A percentile compares a stretch with the other conserved stretches of the same genome.
Conservation (phyloP, 2,329 filamentous ascomycete genomes). For the Aspergillus hortae region DNA sequence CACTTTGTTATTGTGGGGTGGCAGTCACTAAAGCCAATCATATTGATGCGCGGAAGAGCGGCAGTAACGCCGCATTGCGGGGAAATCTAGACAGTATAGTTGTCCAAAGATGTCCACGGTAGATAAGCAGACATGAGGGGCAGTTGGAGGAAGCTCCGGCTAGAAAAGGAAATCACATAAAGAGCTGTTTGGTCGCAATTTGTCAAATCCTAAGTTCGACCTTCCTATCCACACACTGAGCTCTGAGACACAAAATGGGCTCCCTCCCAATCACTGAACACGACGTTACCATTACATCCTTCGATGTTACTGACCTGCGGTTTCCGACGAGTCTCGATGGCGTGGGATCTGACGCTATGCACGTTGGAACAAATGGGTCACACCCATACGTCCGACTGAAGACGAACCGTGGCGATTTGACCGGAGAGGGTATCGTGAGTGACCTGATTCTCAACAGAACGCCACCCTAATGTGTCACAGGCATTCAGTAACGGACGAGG, state of each 20-base stretch:
- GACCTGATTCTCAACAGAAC: background rate
- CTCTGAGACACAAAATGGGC: background rate
- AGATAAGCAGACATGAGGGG: too few relatives aligned
- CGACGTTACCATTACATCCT: background rate
- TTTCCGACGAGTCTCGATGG: conserved; percentile 61
- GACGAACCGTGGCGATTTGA: conserved; percentile 17
- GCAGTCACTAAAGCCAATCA: too few relatives aligned
- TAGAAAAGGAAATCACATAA: too few relatives aligned
- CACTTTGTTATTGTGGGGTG: too few relatives aligned
- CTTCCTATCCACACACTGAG: background rate
- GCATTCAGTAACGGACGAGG: conserved; percentile 60
- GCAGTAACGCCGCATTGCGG: too few relatives aligned
- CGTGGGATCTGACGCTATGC: conserved; percentile 95
- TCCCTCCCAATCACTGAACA: background rate
- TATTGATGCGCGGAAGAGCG: too few relatives aligned
- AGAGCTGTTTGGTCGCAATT: too few relatives aligned
- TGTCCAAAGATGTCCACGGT: too few relatives aligned
- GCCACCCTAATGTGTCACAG: conserved; percentile 16
- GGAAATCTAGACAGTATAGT: too few relatives aligned
- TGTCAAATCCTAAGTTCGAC: too few relatives aligned
- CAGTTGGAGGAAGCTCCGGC: too few relatives aligned
- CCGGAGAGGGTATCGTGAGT: conserved; percentile 37
- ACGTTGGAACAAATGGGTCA: conserved; percentile 91
- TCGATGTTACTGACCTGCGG: background rate
- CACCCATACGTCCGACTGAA: conserved; percentile 60